Evolutionary conservation across 345 rosid species (phyloP).

Genomic region (Rhodamnia rubescens): DNA sequence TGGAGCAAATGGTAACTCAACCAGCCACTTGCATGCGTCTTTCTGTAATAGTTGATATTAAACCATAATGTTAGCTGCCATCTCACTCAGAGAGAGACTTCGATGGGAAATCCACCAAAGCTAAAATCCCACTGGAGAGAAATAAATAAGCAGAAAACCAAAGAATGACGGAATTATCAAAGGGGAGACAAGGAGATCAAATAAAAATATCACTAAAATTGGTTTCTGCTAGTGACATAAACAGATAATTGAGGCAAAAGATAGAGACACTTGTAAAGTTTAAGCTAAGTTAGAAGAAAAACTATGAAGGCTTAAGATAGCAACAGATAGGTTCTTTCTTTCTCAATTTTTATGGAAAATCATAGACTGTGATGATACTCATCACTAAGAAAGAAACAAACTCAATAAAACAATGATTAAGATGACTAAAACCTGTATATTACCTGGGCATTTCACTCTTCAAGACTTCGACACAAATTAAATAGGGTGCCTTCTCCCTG

Average conservation of each 20-base stretch:
- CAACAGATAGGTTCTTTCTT: not conserved
- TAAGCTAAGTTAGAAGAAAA: not conserved
- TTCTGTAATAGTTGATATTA: not conserved
- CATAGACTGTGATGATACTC: not conserved
- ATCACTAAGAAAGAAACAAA: not conserved
- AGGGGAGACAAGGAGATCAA: not conserved
- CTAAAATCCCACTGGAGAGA: not conserved
- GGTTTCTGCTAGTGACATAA: not conserved
- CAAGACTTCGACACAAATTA: slow-evolving; percentile 85
- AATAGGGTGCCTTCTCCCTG: slow-evolving; percentile 97
- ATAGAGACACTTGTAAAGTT: not conserved
- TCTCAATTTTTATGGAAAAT: not conserved
- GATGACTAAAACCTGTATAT: not conserved
- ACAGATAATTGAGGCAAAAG: not conserved
- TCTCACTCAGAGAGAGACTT: not conserved
- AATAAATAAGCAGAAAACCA: not conserved
- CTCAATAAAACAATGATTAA: not conserved
- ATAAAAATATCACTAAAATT: not conserved
- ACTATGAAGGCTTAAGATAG: not conserved
- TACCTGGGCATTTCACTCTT: slow-evolving; percentile 82
- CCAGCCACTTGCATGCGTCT: not conserved
- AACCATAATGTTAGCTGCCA: not conserved
- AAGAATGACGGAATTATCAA: not conserved
- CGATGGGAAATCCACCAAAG: too few relatives aligned
- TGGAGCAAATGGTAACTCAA: not conserved